Base-by-base conservation (phyloP, 2,329 filamentous ascomycete genomes). In the Aureobasidium sp. region DNA sequence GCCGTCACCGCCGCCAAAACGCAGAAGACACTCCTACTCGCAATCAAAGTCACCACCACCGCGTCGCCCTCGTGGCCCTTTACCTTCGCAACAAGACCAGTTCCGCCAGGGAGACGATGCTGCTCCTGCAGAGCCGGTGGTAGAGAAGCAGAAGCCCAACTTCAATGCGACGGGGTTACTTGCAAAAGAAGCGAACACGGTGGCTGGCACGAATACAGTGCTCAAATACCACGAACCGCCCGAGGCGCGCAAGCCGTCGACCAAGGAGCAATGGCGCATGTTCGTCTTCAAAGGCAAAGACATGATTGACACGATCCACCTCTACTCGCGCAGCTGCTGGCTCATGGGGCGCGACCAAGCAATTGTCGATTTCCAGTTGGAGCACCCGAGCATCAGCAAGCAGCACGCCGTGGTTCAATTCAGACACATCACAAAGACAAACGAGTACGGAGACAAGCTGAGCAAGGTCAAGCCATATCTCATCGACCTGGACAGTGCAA, bases 401-500 rank as follows among this genome's bases (percentile, higher is more conserved):
- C 94, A 99, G 76, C 94, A 99, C 74, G 93, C 93, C 0, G 94
- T 92, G 9, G 83, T 99, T 47, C 94, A 99, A 73, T 99, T 99
- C 70, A 86, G 94, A 41, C 87, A 91, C 71, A 84, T 88, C 22
- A 89, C 91, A 70, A 91, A 88, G 75, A 84, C 84, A 65, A 91
- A 95, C 68, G 91, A 97, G 75, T 95, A 84, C 72, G 92, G 91
- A 25, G 92, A 97, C 72, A 89, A 87, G 71, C 81, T 87, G 63
- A 90, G 89, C 25, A 87, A 73, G 63, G 79, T 82, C 29, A 80
- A 77, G 76, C 92, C 92, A 0, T 99, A 97, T 76, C 74, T 97
- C 9, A 90, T 99, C 66, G 94, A 99, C 75, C 77, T 99, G 53
- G 92, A 97, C 69, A 96, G 91, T 69, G 90, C 90, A 51, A 97